phyloP scores from a whole-genome alignment of 225 moss, liverwort and hornwort species.

The Thuidium tamariscinum region DNA sequence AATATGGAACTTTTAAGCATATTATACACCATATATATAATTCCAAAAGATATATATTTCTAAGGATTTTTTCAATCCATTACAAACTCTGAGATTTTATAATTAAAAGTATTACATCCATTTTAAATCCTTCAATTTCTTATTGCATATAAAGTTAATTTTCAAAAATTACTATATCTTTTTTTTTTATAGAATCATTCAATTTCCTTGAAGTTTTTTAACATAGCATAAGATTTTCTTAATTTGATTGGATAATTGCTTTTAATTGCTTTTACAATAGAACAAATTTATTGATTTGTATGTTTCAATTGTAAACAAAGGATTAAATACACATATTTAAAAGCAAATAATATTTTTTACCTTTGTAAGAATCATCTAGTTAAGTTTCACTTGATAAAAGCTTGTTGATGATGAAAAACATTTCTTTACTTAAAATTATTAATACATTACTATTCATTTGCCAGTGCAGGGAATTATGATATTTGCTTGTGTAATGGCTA shows the following conservation, averaged over 20 bases:
- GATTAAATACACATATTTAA: neutral
- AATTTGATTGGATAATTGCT: neutral
- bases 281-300: neutral
- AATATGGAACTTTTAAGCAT: neutral
- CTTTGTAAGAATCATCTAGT: fast-evolving
- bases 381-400: neutral
- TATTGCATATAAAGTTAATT: neutral
- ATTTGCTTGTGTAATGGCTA: neutral
- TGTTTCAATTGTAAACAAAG: fast-evolving
- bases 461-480: neutral
- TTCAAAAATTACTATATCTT: neutral
- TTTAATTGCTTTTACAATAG: neutral
- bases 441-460: neutral
- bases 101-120: no score
- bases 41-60: neutral
- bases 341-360: no score
- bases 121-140: neutral
- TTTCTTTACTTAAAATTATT: neutral
- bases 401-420: neutral
- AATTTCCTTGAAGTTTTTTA: no score
- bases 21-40: no score
- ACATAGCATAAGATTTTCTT: neutral
- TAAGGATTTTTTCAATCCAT: neutral
- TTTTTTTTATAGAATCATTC: fast-evolving
- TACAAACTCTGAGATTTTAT: no score